A percentile compares a stretch with the other conserved stretches of the same genome.
Evolutionary conservation across 2,329 filamentous ascomycete species (phyloP).

Genomic region (Coccinonectria pachysandricola): DNA sequence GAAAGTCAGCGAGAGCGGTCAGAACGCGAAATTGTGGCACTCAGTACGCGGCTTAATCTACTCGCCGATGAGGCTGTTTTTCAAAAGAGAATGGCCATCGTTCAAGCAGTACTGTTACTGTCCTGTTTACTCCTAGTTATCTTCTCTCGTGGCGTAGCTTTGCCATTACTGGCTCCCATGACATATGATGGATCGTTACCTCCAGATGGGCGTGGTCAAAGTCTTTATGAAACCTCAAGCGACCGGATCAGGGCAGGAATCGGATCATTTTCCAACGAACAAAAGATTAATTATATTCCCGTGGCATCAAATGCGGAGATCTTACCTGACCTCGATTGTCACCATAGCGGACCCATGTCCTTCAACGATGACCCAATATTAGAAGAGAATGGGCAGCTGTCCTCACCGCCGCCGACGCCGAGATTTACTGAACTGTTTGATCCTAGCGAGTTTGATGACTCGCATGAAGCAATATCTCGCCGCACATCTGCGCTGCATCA

Average conservation of each 20-base stretch:
- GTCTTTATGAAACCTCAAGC: no score
- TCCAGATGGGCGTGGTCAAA: constrained; percentile 7
- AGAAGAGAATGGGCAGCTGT: no score
- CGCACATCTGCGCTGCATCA: constrained; percentile 14
- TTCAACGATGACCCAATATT: no score
- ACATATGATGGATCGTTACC: constrained; percentile 14
- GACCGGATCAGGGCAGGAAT: no score
- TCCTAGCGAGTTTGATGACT: no score
- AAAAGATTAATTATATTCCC: no score
- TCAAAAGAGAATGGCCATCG: constrained; percentile 84
- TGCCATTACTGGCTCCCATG: constrained; percentile 22
- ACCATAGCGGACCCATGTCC: no score
- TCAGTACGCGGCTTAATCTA: constrained; percentile 70
- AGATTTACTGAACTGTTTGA: no score
- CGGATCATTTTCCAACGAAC: no score
- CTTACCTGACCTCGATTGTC: no score
- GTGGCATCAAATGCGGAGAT: no score
- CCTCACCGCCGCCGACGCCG: constrained; percentile 19
- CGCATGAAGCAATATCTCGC: no score
- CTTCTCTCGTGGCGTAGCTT: constrained; percentile 50
- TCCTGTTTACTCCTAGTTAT: constrained; percentile 81
- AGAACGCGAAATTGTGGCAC: constrained; percentile 70
- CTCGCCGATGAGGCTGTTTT: constrained; percentile 87
- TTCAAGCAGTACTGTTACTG: constrained; percentile 79
- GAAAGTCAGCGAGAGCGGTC: constrained; percentile 81